Evolutionary conservation across 305 asterid species (phyloP).

Genomic region (Solanum aculeatissimum): DNA sequence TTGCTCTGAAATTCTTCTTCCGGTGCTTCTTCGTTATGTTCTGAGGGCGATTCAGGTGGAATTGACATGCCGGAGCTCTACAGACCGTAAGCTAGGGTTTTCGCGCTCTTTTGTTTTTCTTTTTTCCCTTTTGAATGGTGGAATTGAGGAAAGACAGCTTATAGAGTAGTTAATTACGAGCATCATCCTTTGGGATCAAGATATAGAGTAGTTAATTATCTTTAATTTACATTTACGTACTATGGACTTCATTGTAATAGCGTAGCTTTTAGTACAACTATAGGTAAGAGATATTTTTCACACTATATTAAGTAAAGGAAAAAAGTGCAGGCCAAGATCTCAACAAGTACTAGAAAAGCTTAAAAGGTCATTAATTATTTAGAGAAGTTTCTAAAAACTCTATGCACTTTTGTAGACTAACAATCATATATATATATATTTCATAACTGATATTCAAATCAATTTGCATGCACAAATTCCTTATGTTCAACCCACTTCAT

Average conservation of each 20-base stretch:
- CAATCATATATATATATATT: neutral
- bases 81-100: neutral
- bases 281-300: too few species aligned
- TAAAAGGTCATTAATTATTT: too few species aligned
- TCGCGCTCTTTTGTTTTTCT: neutral
- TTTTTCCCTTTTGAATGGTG: neutral
- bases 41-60: neutral
- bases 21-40: slow-evolving; percentile 9
- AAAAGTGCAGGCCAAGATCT: too few species aligned
- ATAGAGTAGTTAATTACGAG: neutral
- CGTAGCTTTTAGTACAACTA: too few species aligned
- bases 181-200: too few species aligned
- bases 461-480: neutral
- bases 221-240: too few species aligned
- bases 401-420: neutral
- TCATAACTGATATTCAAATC: neutral
- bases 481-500: neutral
- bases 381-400: too few species aligned
- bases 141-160: neutral
- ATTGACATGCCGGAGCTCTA: neutral
- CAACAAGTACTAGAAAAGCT: too few species aligned
- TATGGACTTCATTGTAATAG: too few species aligned
- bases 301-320: too few species aligned
- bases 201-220: too few species aligned
- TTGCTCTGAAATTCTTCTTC: slow-evolving; percentile 22